Evolutionary conservation across 345 rosid species (phyloP).

Genomic region (Dovyalis caffra): DNA sequence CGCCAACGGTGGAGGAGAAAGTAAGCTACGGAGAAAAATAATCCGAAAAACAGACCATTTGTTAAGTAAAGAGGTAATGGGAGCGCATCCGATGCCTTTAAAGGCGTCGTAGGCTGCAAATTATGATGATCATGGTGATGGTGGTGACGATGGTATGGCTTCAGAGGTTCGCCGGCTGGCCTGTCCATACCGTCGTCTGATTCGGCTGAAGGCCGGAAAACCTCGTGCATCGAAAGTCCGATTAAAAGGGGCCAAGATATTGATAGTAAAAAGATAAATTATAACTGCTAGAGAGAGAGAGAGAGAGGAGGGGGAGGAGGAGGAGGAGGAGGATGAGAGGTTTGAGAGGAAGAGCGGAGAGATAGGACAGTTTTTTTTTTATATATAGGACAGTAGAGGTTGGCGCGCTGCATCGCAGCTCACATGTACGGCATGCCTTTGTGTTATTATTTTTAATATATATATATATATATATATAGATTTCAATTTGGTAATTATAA

Average conservation of each 20-base stretch:
- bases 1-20: conserved; percentile 77
- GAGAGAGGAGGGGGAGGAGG: background rate
- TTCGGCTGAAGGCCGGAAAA: conserved; percentile 23
- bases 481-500: too few relatives aligned
- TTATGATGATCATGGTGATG: background rate
- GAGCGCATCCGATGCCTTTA: conserved; percentile 76
- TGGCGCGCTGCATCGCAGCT: conserved; percentile 13
- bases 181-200: background rate
- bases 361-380: conserved; percentile 2
- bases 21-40: conserved; percentile 51
- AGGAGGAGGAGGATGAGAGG: background rate
- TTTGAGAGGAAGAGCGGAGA: conserved; percentile 22
- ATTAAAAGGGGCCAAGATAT: background rate
- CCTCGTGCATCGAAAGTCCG: conserved; percentile 15
- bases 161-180: conserved; percentile 1
- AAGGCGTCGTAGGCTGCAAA: conserved; percentile 23
- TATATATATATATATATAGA: too few relatives aligned
- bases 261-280: background rate
- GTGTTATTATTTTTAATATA: background rate
- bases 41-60: conserved; percentile 41
- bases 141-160: background rate
- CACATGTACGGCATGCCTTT: conserved; percentile 12
- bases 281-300: background rate
- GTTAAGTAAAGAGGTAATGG: conserved; percentile 45
- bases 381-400: background rate